Evolutionary conservation across 192 early-diverging fungal genomes (phyloP).

Genomic region (Coemansia guatemalensis): DNA sequence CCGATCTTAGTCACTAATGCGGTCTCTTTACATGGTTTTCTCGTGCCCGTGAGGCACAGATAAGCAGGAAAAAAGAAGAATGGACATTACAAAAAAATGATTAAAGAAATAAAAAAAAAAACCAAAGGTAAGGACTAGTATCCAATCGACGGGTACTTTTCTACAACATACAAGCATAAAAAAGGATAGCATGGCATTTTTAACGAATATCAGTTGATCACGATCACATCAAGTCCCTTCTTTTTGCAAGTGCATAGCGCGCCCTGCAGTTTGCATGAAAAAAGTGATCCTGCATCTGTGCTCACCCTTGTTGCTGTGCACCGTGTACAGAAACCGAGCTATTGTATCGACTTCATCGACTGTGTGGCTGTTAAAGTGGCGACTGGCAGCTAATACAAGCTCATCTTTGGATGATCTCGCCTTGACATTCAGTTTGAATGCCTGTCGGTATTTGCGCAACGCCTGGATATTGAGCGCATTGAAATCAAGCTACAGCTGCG

Average conservation of each 20-base stretch:
- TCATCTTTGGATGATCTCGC: constrained; percentile 54
- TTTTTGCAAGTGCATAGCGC: too few relatives aligned
- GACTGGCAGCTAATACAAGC: constrained; percentile 40
- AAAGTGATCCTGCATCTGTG: too few relatives aligned
- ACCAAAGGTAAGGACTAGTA: too few relatives aligned
- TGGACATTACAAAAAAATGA: too few relatives aligned
- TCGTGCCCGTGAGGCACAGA: too few relatives aligned
- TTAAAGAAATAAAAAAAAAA: too few relatives aligned
- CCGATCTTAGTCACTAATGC: neutral
- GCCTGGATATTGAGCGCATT: constrained; percentile 45
- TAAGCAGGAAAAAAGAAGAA: too few relatives aligned
- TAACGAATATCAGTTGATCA: too few relatives aligned
- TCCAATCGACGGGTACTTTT: too few relatives aligned
- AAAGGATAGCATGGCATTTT: too few relatives aligned
- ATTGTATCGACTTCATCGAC: constrained; percentile 57
- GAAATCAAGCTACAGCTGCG: constrained; percentile 46
- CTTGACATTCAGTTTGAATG: constrained; percentile 55
- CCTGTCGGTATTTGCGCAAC: constrained; percentile 53
- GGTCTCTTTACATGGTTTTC: neutral
- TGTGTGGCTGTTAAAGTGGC: constrained; percentile 40
- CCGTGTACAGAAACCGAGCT: constrained; percentile 52
- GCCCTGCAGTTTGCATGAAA: too few relatives aligned
- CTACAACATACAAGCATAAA: too few relatives aligned
- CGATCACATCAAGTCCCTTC: neutral
- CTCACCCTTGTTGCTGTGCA: constrained; percentile 49